Evolutionary conservation across 169 alveolate genomes (phyloP).

Genomic region (Eimeria tenella): DNA sequence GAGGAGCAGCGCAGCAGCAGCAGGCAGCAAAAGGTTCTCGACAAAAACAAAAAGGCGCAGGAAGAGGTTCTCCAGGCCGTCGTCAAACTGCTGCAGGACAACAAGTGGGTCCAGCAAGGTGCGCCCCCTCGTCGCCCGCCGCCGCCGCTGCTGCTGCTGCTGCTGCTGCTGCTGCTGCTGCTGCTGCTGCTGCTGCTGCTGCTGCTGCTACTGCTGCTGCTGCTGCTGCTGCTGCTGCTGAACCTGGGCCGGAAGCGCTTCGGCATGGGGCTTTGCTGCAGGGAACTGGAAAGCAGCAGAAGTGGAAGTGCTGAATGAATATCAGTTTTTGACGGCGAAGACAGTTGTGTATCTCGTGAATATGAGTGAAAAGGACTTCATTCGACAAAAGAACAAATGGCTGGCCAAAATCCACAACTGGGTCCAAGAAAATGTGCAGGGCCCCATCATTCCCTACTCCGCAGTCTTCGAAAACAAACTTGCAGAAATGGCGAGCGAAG

Average conservation of each 20-base stretch:
- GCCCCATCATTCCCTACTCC: slow-evolving; percentile 98
- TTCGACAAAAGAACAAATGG: slow-evolving; percentile 98
- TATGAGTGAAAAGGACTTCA: slow-evolving; percentile 95
- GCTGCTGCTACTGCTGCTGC: neutral
- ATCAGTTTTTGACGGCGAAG: slow-evolving; percentile 98
- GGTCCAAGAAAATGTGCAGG: slow-evolving; percentile 98
- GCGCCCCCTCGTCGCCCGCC: neutral
- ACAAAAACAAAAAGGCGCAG: slow-evolving; percentile 95
- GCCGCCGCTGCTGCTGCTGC: neutral
- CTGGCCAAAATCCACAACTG: slow-evolving; percentile 96
- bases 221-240: slow-evolving; percentile 66
- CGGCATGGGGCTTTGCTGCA: neutral
- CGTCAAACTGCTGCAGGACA: slow-evolving; percentile 90
- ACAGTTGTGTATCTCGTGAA: slow-evolving; percentile 99
- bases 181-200: slow-evolving; percentile 63
- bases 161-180: neutral
- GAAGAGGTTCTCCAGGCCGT: slow-evolving; percentile 93
- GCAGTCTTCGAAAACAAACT: slow-evolving; percentile 97
- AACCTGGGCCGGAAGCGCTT: too few species aligned
- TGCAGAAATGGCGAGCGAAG: slow-evolving; percentile 92
- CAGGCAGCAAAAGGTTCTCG: slow-evolving; percentile 90
- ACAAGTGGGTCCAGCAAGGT: slow-evolving; percentile 93
- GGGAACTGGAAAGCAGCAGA: slow-evolving; percentile 83
- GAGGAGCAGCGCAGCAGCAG: slow-evolving; percentile 95
- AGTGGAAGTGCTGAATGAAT: slow-evolving; percentile 83